These are phyloP conservation scores for Chlorella sp. DNA, from an alignment of 139 green algal genomes.

Conservation along the genomic window DNA sequence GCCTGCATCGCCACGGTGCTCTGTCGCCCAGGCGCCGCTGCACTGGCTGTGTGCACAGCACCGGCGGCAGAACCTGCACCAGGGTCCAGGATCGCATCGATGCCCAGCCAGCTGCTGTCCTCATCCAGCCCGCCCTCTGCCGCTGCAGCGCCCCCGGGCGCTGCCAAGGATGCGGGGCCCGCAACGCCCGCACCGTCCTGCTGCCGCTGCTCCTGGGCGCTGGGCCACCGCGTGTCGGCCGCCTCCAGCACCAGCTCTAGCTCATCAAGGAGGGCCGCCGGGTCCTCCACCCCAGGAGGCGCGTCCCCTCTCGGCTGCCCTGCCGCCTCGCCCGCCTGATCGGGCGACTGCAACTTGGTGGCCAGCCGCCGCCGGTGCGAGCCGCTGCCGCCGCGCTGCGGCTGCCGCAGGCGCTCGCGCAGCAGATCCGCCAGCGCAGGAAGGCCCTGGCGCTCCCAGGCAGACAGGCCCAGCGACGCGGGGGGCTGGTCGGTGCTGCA, in stretches of 20 bases:
- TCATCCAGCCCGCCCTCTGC: too few relatives aligned
- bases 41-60: too few relatives aligned
- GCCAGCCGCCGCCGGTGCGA: background rate
- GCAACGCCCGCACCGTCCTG: too few relatives aligned
- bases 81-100: too few relatives aligned
- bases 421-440: slow-evolving; percentile 17
- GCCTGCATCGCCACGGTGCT: too few relatives aligned
- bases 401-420: slow-evolving; percentile 21
- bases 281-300: slow-evolving; percentile 6
- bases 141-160: too few relatives aligned
- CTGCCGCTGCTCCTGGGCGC: background rate
- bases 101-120: too few relatives aligned
- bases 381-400: background rate
- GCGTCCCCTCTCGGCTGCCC: background rate
- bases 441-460: slow-evolving; percentile 26
- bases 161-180: too few relatives aligned
- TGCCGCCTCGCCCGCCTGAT: background rate
- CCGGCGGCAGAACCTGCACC: too few relatives aligned
- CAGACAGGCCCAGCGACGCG: background rate
- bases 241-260: slow-evolving; percentile 6
- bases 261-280: slow-evolving; percentile 11
- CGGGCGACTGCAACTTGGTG: background rate
- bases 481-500: slow-evolving; percentile 4
- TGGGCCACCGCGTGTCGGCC: background rate
- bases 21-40: too few relatives aligned